Conservation (phyloP, 495 filamentous ascomycete genomes). For the Podospora appendiculata region DNA sequence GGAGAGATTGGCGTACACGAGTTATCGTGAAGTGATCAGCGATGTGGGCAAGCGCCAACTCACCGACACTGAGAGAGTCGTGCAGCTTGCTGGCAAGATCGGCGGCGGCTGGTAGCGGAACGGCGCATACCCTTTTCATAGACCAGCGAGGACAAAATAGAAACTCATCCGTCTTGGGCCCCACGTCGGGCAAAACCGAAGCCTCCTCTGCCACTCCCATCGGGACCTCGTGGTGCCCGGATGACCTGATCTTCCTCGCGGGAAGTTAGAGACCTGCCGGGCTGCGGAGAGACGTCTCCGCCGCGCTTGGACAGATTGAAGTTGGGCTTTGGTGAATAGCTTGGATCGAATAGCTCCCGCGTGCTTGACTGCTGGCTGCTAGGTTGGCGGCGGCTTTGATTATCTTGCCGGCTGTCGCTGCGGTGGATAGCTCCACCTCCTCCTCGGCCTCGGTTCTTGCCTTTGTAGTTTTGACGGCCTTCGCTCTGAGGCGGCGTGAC, state of each 20-base stretch:
- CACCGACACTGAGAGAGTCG: conserved; percentile 70
- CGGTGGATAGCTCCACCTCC: conserved; percentile 4
- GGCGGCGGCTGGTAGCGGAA: conserved; percentile 79
- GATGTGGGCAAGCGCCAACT: conserved; percentile 76
- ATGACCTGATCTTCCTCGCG: conserved; percentile 45
- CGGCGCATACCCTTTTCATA: conserved; percentile 2
- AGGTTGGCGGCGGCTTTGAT: conserved; percentile 9
- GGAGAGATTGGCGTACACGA: conserved; percentile 72
- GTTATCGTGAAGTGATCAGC: conserved; percentile 84
- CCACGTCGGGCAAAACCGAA: conserved; percentile 47
- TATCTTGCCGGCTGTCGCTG: conserved; percentile 9
- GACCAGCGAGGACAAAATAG: conserved; percentile 1
- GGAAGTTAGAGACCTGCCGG: conserved; percentile 36
- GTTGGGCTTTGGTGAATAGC: conserved; percentile 48
- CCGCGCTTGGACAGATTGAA: conserved; percentile 46
- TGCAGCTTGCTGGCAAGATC: conserved; percentile 84
- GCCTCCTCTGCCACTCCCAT: conserved; percentile 65
- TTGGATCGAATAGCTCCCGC: conserved; percentile 65
- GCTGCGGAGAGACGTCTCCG: conserved; percentile 33
- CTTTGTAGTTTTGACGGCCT: conserved; percentile 19
- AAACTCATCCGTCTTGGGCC: conserved; percentile 26
- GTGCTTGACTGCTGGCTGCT: conserved; percentile 16
- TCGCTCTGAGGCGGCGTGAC: conserved; percentile 54
- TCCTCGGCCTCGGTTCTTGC: conserved; percentile 16
- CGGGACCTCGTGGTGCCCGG: conserved; percentile 66